Evolutionary conservation across 306 rosid species (phyloP).

Genomic region (Oxytropis ochrocephala): DNA sequence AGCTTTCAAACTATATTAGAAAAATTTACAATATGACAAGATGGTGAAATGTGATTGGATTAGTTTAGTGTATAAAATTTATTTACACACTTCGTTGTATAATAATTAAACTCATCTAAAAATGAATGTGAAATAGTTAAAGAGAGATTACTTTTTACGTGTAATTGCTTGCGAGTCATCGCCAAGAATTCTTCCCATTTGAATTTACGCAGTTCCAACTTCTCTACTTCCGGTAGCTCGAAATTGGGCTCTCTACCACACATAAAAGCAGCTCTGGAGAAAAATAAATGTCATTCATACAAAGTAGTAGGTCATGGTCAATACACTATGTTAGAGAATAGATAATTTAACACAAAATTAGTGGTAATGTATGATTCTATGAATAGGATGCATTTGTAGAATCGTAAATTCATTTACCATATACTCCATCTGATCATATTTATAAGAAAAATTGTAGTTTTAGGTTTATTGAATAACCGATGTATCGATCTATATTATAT

Average conservation of each 20-base stretch:
- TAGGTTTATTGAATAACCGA: no score
- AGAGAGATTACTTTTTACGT: conserved; percentile 55
- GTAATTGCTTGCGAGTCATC: conserved; percentile 76
- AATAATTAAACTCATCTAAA: neutral
- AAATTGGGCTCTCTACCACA: conserved; percentile 94
- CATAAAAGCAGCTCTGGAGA: conserved; percentile 87
- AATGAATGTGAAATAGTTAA: neutral
- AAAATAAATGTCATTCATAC: neutral
- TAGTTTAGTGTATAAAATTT: no score
- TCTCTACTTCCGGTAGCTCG: conserved; percentile 71
- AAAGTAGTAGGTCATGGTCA: no score
- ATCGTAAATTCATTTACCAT: no score
- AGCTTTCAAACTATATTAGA: neutral
- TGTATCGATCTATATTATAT: no score
- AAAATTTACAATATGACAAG: neutral
- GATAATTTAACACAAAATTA: no score
- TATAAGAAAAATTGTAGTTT: no score
- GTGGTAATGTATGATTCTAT: no score
- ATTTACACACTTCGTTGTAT: neutral
- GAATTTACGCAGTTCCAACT: conserved; percentile 57
- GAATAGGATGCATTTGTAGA: no score
- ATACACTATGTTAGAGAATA: no score
- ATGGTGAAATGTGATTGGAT: neutral
- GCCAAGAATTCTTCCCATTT: conserved; percentile 91
- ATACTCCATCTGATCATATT: no score